Conservation (phyloP, 495 filamentous ascomycete species). For the Hypoxylon crocopeplum region DNA sequence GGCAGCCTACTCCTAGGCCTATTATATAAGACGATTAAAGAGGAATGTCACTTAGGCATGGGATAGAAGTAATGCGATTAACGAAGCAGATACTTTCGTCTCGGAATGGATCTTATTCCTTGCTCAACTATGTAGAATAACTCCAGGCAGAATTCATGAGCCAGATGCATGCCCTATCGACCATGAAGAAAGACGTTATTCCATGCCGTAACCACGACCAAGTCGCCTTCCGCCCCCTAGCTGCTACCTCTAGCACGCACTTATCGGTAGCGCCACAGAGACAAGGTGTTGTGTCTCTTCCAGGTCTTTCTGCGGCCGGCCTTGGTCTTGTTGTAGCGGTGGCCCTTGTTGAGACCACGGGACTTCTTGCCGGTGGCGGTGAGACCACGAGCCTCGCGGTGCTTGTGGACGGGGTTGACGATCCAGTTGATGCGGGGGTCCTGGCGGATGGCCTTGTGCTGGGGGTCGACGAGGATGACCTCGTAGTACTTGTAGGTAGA, state of each 20-base stretch:
- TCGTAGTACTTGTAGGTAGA: conserved; percentile 99
- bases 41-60: no score
- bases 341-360: conserved; percentile 97
- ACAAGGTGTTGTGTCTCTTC: conserved; percentile 99
- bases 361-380: conserved; percentile 99
- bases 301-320: conserved; percentile 97
- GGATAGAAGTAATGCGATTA: not conserved
- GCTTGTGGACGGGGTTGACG: conserved; percentile 99
- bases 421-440: conserved; percentile 99
- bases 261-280: conserved; percentile 85
- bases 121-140: conserved; percentile 43
- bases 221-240: conserved; percentile 23
- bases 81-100: conserved; percentile 29
- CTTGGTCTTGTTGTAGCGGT: conserved; percentile 96
- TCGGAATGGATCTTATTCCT: conserved; percentile 41
- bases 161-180: conserved; percentile 42
- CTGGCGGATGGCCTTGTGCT: conserved; percentile 99
- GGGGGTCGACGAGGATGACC: conserved; percentile 98
- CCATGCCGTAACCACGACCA: conserved; percentile 38
- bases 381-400: conserved; percentile 95
- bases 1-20: no score
- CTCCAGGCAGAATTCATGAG: conserved; percentile 45
- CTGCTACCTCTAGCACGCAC: conserved; percentile 34
- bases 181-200: conserved; percentile 38
- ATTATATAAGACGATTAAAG: no score